Base-by-base conservation (phyloP, 1,284 basidiomycete genomes). In the Ceratobasidium papillatum region DNA sequence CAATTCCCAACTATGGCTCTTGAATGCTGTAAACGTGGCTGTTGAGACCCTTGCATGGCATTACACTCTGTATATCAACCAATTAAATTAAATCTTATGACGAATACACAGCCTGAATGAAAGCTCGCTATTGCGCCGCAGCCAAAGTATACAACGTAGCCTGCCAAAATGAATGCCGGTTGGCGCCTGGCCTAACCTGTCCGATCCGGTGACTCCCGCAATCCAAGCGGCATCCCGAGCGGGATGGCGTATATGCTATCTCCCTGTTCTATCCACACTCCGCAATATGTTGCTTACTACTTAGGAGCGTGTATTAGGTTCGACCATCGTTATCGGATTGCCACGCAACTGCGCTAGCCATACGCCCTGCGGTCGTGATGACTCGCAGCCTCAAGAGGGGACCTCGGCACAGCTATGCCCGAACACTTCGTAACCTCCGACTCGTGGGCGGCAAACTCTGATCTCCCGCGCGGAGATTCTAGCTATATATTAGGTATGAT, bases 1-100 rank as follows among this genome's bases (percentile, higher is more conserved):
- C 56, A 22, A 59, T 72, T 25, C 43, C 69, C 19, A 62, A 32
- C 12, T 97, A 61, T 41, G 58, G 69, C 45, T 62, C 58, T 2
- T 72, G 22, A 51, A 32, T 27, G 43, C 19, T 32, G 22, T 25
- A 19, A 25, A n/a, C 32, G 27, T 17, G 22, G 11, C 41, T 17
- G n/a, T 7, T 12, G 22, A 9, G 8, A 45, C 25, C 61, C 8
- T 43, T 9, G 11, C 61, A 62, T 43, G 43, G 25, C 38, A 54
- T 17, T 30, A 54, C 38, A 17, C n/a, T n/a, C 38, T 62, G 61
- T 62, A n/a, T n/a, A 34, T 34, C 5, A 25, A 49, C 7, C 27
- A 47, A 56, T 17, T 56, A 34, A 47, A n/a, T 49, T n/a, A 11
- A 8, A 62, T 45, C 45, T 45, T 64, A 43, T n/a, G 8, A n/a